phyloP scores from a whole-genome alignment of 352 stramenopile species.

The Phytophthora cryptogea region DNA sequence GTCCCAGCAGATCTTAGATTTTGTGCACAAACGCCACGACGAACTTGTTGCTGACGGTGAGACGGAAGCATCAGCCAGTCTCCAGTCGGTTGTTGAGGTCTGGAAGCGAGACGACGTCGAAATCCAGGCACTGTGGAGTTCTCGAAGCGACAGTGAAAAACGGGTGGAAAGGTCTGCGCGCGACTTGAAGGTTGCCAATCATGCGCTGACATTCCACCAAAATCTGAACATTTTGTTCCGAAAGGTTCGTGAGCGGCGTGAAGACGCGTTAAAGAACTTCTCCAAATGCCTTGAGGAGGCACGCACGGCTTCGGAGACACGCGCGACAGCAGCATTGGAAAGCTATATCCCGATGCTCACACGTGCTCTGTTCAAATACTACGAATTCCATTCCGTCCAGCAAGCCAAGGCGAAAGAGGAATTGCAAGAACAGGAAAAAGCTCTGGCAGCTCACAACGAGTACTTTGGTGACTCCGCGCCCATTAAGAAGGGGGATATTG shows the following conservation, averaged over 20 bases:
- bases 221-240: slow-evolving; percentile 35
- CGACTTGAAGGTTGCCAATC: slow-evolving; percentile 27
- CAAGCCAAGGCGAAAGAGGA: slow-evolving; percentile 57
- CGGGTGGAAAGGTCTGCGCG: slow-evolving; percentile 20
- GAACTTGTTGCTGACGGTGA: slow-evolving; percentile 36
- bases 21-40: slow-evolving; percentile 35
- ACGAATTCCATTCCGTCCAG: slow-evolving; percentile 64
- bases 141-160: slow-evolving; percentile 29
- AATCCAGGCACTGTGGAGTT: slow-evolving; percentile 35
- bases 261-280: slow-evolving; percentile 32
- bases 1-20: slow-evolving; percentile 38
- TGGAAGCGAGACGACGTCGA: slow-evolving; percentile 42
- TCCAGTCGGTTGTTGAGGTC: slow-evolving; percentile 41
- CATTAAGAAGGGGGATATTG: slow-evolving; percentile 65
- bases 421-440: slow-evolving; percentile 46
- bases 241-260: slow-evolving; percentile 35
- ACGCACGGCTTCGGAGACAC: slow-evolving; percentile 26
- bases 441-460: slow-evolving; percentile 51
- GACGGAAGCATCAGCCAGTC: slow-evolving; percentile 36
- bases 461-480: slow-evolving; percentile 69
- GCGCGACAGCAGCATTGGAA: slow-evolving; percentile 41
- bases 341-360: slow-evolving; percentile 54
- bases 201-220: slow-evolving; percentile 38
- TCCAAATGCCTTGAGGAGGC: slow-evolving; percentile 33
- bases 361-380: slow-evolving; percentile 45